These are phyloP conservation scores for Claviceps sorghi DNA, from an alignment of 2,329 filamentous ascomycete genomes.

Conservation along the genomic window DNA sequence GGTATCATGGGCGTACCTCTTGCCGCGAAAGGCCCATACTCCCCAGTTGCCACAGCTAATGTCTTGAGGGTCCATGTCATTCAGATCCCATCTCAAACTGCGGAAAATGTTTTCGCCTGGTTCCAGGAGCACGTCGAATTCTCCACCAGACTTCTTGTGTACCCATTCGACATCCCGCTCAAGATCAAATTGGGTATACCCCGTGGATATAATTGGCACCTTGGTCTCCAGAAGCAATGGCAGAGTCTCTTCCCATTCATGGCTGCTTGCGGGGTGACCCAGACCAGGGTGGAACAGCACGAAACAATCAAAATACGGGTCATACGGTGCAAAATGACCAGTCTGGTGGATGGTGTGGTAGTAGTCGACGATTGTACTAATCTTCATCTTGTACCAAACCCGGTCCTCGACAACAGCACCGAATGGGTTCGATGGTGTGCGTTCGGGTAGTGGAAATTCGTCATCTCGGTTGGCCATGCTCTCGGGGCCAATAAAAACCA, in stretches of 20 bases:
- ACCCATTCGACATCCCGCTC: constrained; percentile 86
- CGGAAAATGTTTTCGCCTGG: constrained; percentile 90
- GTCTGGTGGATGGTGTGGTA: constrained; percentile 93
- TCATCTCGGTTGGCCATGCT: constrained; percentile 87
- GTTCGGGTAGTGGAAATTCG: constrained; percentile 79
- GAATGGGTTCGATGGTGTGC: constrained; percentile 77
- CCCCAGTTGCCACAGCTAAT: constrained; percentile 95
- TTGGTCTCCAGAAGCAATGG: constrained; percentile 89
- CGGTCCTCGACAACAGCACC: constrained; percentile 90
- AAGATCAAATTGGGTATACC: constrained; percentile 93
- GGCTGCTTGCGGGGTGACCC: constrained; percentile 80
- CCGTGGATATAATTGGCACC: constrained; percentile 83
- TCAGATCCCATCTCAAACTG: constrained; percentile 91
- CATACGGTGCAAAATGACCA: constrained; percentile 81
- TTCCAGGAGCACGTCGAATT: constrained; percentile 83
- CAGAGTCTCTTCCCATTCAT: constrained; percentile 87
- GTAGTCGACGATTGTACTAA: constrained; percentile 94
- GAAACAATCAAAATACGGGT: constrained; percentile 97
- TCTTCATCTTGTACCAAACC: constrained; percentile 79
- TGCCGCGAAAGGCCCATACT: constrained; percentile 91
- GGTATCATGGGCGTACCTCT: constrained; percentile 49
- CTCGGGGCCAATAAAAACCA: constrained; percentile 92
- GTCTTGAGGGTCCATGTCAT: constrained; percentile 88
- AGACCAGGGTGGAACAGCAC: constrained; percentile 94
- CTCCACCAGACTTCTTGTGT: constrained; percentile 66